Evolutionary conservation across 495 filamentous ascomycete genomes (phyloP), one percentile per base, ranked within the genome.

Genomic region (Trichoderma virens): DNA sequence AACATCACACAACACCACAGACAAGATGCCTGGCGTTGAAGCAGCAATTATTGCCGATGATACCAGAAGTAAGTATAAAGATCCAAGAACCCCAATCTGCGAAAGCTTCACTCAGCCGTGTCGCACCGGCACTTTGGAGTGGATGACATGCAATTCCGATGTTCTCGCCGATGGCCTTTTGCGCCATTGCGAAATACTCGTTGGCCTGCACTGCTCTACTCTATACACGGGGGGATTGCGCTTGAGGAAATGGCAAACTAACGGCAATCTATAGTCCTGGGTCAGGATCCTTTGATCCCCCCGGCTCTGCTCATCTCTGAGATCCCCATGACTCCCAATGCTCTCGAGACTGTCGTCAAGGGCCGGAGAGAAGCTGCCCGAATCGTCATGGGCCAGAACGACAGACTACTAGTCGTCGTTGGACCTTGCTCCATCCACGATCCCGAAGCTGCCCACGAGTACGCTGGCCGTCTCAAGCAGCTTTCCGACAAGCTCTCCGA

Each of bases 381-480:
- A 27, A 89, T 97, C 72, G 90, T 98, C 65, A 92, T 90, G 73
- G 84, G 83, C 62, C 76, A 73, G 11, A 86, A 88, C 70, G 91
- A 96, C 80, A 91, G 92, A 60, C 89, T 98, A 6, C 85, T 98
- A 65, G 94, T 98, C 67, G 85, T 98, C 61, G 90, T 94, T 70
- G 94, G 94, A 1, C 94, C 94, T 32, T 98, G 94, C 83, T 97
- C 93, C 56, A 92, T 98, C 72, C 94, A 98, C 80, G 94, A 98
- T 75, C 94, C 94, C 2, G 85, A 81, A 27, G 86, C 85, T 13
- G 94, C 94, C 2, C 82, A 93, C 66, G 94, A 97, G 74, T 98
- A 98, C 76, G 88, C 88, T 68, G 70, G 78, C 32, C 86, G 87
- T 43, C 81, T 98, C 43, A 91, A 91, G 78, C 79, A 81, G 31